These are phyloP conservation scores for Fusarium udum DNA, from an alignment of 2,329 filamentous ascomycete genomes.

Conservation along the genomic window DNA sequence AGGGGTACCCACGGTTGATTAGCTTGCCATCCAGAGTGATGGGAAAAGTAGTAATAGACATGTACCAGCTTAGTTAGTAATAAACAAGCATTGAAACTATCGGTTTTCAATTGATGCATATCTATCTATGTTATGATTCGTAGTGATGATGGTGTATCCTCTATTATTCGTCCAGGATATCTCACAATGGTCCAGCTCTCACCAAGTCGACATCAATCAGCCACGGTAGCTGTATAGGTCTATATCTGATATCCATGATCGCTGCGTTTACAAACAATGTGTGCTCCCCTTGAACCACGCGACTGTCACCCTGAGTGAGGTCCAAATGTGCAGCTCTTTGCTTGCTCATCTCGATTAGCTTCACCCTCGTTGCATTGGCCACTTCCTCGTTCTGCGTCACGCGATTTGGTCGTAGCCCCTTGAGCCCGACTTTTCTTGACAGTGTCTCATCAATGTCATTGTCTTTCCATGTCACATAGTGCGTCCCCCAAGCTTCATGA, in stretches of 20 bases:
- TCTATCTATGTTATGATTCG: neutral
- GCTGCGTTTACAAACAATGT: conserved; percentile 71
- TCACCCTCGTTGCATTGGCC: conserved; percentile 20
- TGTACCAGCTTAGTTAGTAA: conserved; percentile 24
- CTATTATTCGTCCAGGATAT: neutral
- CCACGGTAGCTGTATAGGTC: conserved; percentile 61
- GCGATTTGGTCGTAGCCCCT: conserved; percentile 37
- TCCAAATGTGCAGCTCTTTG: conserved; percentile 51
- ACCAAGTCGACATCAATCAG: conserved; percentile 60
- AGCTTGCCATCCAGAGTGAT: conserved; percentile 7
- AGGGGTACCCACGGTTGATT: neutral
- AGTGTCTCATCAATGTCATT: conserved; percentile 53
- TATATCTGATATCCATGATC: conserved; percentile 56
- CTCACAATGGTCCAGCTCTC: neutral
- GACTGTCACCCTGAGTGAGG: conserved; percentile 46
- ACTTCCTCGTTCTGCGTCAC: conserved; percentile 27
- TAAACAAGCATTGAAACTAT: conserved; percentile 3
- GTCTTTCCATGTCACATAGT: conserved; percentile 60
- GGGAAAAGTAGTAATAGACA: conserved; percentile 30
- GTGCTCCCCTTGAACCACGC: conserved; percentile 52
- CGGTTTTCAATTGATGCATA: neutral
- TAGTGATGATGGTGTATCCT: neutral
- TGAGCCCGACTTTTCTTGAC: conserved; percentile 51
- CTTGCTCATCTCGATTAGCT: conserved; percentile 34
- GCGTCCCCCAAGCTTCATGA: conserved; percentile 68